Percentiles rank a stretch among this genome's conserved stretches.
These are phyloP conservation scores for Neurospora sp. DNA, from an alignment of 495 filamentous ascomycete species.

Conservation along the genomic window DNA sequence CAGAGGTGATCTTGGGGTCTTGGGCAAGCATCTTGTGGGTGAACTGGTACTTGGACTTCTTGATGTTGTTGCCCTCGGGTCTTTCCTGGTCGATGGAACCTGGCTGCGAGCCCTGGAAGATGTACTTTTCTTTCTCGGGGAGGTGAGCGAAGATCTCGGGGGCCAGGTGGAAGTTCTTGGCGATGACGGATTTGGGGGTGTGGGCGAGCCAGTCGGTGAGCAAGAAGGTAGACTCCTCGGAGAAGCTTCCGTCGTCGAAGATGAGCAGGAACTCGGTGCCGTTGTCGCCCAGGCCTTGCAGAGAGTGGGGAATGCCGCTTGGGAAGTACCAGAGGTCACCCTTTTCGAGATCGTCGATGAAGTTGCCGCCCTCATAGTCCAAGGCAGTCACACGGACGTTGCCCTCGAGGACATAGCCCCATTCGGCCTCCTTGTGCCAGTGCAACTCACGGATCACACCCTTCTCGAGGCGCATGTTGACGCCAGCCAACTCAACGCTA, in stretches of 20 bases:
- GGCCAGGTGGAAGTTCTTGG: slow-evolving; percentile 54
- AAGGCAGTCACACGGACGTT: slow-evolving; percentile 52
- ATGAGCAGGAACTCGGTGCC: slow-evolving; percentile 63
- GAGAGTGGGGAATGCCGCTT: slow-evolving; percentile 57
- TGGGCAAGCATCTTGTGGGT: slow-evolving; percentile 53
- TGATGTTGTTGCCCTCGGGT: slow-evolving; percentile 39
- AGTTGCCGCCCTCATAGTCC: slow-evolving; percentile 57
- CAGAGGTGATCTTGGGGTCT: slow-evolving; percentile 40
- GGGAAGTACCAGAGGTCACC: slow-evolving; percentile 72
- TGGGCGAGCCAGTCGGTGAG: slow-evolving; percentile 59
- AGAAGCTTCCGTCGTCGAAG: slow-evolving; percentile 60
- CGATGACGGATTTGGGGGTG: slow-evolving; percentile 51
- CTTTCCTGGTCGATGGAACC: slow-evolving; percentile 34
- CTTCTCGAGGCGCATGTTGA: slow-evolving; percentile 57
- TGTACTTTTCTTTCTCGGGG: slow-evolving; percentile 54
- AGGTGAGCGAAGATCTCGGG: slow-evolving; percentile 50
- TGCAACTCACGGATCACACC: slow-evolving; percentile 65
- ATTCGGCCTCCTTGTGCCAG: slow-evolving; percentile 66
- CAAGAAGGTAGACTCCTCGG: slow-evolving; percentile 60
- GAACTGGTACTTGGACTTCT: slow-evolving; percentile 49
- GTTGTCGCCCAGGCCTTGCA: slow-evolving; percentile 55
- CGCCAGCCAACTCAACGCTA: slow-evolving; percentile 51
- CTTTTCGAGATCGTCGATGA: slow-evolving; percentile 58
- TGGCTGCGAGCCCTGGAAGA: slow-evolving; percentile 52
- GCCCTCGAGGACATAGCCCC: slow-evolving; percentile 56